Evolutionary conservation across 768 basidiomycete genomes (phyloP).

Genomic region (Mycena venus): DNA sequence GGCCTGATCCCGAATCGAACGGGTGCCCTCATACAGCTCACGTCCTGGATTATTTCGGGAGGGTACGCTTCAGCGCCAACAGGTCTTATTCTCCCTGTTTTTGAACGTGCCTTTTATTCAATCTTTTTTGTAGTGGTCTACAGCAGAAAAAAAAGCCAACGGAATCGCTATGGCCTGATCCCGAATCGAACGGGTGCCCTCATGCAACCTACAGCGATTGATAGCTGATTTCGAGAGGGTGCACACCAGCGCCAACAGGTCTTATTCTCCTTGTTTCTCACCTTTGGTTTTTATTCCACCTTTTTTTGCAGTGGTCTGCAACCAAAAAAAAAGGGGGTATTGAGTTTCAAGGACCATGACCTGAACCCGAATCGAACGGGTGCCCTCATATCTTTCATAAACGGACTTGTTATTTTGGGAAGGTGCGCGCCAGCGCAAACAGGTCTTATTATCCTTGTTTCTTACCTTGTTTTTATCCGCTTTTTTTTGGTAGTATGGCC

Average conservation of each 20-base stretch:
- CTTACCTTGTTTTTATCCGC: background rate
- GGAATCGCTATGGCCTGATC: background rate
- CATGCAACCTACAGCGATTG: too few relatives aligned
- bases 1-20: background rate
- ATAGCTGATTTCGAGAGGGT: background rate
- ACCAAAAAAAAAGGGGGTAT: background rate
- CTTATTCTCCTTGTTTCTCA: background rate
- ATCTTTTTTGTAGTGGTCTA: background rate
- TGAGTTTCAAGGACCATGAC: background rate
- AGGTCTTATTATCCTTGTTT: background rate
- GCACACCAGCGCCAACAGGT: constrained; percentile 1
- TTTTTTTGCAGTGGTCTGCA: background rate
- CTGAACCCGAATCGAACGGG: background rate
- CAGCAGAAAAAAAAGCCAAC: background rate
- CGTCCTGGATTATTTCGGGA: background rate
- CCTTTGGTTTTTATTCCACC: background rate
- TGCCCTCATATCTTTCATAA: background rate
- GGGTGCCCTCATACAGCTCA: background rate
- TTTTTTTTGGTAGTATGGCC: background rate
- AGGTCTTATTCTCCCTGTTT: background rate
- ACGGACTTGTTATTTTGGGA: background rate
- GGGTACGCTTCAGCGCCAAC: background rate
- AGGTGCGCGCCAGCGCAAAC: background rate
- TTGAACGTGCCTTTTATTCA: background rate
- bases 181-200: background rate